Evolutionary conservation across 345 rosid species (phyloP), one percentile per base, ranked within the genome.

Genomic region (Rhodamnia argentea): DNA sequence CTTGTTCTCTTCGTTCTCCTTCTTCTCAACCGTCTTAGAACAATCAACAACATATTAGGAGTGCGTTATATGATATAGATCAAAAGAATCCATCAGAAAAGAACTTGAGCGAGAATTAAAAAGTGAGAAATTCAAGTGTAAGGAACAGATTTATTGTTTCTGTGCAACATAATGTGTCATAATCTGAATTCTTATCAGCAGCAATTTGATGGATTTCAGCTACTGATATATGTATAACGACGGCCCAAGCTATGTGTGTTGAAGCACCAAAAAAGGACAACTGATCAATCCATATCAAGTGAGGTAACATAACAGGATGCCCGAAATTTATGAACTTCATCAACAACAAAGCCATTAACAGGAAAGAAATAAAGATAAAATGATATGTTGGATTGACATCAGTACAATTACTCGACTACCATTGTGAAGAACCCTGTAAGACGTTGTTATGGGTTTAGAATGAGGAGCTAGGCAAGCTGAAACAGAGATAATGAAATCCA

Each of bases 1-100:
- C 86, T 60, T 55, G 83, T 58, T 70, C 84, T 88, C 88, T 86
- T 88, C 87, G 78, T 15, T 52, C 20, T 56, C 88, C 83, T 86
- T 86, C 86, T 89, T 90, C 85, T 84, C 90, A 44, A 60, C 53
- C 6, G 53, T 50, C 90, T 88, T 86, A 83, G n/a, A 86, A 62
- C 32, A 84, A 81, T 57, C 82, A 32, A 64, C 44, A 85, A 86
- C 32, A 70, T 37, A 70, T 70, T 47, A 18, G 81, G 47, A 37
- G 47, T 70, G 81, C 47, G 1, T 37, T 70, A 18, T 32, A 37
- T 70, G 78, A 70, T 70, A 70, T 70, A 37, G 81, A 70, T 70
- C 47, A 70, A 18, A 70, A 70, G 47, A 70, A 70, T 70, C 81
- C 81, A 37, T 70, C 81, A 70, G 81, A 70, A 70, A 70, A 70